Conservation (phyloP, 2,329 filamentous ascomycete species). For the Arthrobotrys sphaeroides region DNA sequence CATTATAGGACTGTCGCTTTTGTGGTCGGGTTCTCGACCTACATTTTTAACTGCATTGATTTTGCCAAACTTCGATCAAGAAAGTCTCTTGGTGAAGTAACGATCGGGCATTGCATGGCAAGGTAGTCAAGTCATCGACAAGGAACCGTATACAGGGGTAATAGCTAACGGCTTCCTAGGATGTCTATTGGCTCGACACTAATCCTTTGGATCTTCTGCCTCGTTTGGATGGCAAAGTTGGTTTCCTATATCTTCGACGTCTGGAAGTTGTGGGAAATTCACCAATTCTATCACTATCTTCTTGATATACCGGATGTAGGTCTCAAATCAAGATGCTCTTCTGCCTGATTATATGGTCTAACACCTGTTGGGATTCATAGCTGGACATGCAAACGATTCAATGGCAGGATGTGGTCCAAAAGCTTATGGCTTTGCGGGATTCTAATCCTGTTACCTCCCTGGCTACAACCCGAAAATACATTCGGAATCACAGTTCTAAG, state of each 20-base stretch:
- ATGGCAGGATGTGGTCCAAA: constrained; percentile 88
- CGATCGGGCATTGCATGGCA: constrained; percentile 77
- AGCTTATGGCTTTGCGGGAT: constrained; percentile 84
- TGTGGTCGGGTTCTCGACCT: constrained; percentile 81
- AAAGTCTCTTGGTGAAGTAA: constrained; percentile 62
- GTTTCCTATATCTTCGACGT: constrained; percentile 79
- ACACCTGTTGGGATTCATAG: constrained; percentile 20
- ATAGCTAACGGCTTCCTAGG: constrained; percentile 58
- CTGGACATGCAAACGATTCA: constrained; percentile 92
- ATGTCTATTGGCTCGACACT: constrained; percentile 82
- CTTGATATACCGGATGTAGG: constrained; percentile 76
- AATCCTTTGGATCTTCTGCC: constrained; percentile 81
- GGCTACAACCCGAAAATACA: constrained; percentile 68
- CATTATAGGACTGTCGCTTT: constrained; percentile 76
- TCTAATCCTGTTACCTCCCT: constrained; percentile 84
- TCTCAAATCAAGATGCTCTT: background rate
- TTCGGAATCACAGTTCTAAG: constrained; percentile 78
- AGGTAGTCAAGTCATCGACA: constrained; percentile 53
- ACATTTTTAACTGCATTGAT: constrained; percentile 85
- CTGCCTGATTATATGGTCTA: background rate
- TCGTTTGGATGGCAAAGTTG: constrained; percentile 84
- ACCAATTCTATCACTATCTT: constrained; percentile 84
- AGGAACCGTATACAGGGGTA: background rate
- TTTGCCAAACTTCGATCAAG: constrained; percentile 78
- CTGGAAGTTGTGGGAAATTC: constrained; percentile 77